Evolutionary conservation across 1,284 basidiomycete genomes (phyloP).

Genomic region (Trichosporon sp.): DNA sequence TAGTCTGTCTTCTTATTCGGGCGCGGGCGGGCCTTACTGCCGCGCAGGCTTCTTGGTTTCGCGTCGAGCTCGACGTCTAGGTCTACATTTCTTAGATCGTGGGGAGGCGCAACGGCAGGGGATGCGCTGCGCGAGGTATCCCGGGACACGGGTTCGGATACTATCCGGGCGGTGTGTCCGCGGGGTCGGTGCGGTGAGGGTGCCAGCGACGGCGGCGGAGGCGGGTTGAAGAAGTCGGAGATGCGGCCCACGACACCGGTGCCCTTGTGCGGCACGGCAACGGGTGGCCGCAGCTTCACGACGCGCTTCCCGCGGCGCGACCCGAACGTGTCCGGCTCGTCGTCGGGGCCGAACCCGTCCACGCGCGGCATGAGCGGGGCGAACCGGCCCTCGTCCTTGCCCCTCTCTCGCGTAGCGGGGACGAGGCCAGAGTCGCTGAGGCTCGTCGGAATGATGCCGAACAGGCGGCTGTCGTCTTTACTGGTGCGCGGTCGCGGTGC

Average conservation of each 20-base stretch:
- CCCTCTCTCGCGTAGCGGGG: background rate
- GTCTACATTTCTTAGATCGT: background rate
- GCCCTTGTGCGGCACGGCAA: background rate
- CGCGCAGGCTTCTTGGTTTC: background rate
- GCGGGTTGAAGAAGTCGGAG: constrained; percentile 13
- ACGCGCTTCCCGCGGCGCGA: constrained; percentile 1
- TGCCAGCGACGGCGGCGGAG: constrained; percentile 14
- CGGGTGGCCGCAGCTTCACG: constrained; percentile 16
- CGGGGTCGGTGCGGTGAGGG: background rate
- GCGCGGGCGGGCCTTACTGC: background rate
- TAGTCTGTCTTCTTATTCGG: constrained; percentile 19
- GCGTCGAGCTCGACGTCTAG: constrained; percentile 16
- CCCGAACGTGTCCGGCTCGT: background rate
- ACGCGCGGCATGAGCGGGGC: constrained; percentile 8
- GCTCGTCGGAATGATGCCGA: background rate
- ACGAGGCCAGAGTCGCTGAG: background rate
- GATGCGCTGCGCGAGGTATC: background rate
- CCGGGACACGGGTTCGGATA: background rate
- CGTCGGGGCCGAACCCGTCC: background rate
- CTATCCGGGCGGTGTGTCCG: background rate
- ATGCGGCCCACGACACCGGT: constrained; percentile 7
- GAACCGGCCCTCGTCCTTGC: background rate
- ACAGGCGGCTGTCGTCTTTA: constrained; percentile 21
- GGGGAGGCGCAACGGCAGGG: background rate
- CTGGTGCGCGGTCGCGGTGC: background rate